Conservation (phyloP, 2,329 filamentous ascomycete genomes). For the Teratosphaeria destructans region DNA sequence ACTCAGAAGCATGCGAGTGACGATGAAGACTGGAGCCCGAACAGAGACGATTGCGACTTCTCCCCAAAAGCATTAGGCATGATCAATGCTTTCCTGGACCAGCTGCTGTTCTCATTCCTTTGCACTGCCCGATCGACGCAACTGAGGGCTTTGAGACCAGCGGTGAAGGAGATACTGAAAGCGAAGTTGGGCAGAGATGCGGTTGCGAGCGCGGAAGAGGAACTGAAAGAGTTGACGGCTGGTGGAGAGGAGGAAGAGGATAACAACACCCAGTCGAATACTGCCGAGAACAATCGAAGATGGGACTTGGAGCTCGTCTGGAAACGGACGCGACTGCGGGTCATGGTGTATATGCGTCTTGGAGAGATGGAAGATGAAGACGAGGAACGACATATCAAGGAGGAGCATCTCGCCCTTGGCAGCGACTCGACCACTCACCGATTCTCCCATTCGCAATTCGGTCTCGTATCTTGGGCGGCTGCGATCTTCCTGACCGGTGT, state of each 20-base stretch:
- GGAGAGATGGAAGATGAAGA: conserved; percentile 98
- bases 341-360: conserved; percentile 96
- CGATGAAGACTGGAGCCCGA: conserved; percentile 51
- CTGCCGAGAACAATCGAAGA: conserved; percentile 35
- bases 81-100: conserved; percentile 87
- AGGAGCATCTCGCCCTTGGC: conserved; percentile 58
- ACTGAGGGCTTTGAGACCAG: conserved; percentile 63
- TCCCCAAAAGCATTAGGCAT: conserved; percentile 62
- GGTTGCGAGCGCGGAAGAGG: conserved; percentile 72
- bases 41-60: conserved; percentile 57
- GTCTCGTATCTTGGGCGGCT: conserved; percentile 70
- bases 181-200: conserved; percentile 79
- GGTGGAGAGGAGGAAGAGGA: conserved; percentile 63
- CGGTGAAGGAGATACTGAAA: conserved; percentile 78
- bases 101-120: conserved; percentile 86
- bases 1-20: conserved; percentile 49
- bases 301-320: conserved; percentile 91
- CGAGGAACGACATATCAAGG: conserved; percentile 77
- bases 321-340: conserved; percentile 84
- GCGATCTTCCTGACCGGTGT: conserved; percentile 95
- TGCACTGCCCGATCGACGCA: conserved; percentile 67
- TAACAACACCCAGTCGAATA: conserved; percentile 25
- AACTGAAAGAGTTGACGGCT: conserved; percentile 78
- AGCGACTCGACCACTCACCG: conserved; percentile 39
- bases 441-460: conserved; percentile 33